Evolutionary conservation across 345 rosid genomes (phyloP).

Genomic region (Salix suchowensis): DNA sequence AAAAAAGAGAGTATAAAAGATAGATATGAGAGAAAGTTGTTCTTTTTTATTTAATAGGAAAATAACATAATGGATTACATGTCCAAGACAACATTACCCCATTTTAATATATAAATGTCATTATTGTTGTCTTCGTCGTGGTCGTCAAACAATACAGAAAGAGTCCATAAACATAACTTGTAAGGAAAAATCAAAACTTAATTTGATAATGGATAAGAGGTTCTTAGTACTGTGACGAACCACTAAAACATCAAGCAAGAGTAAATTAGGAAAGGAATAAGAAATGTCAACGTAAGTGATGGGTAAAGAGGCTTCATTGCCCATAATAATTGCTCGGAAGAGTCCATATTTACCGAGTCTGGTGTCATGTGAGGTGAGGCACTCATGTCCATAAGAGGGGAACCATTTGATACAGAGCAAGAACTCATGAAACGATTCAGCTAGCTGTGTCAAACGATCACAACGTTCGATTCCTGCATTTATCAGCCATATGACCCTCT

Average conservation of each 20-base stretch:
- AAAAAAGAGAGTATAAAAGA: not conserved
- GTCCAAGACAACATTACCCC: not conserved
- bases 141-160: not conserved
- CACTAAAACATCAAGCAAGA: constrained; percentile 6
- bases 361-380: not conserved
- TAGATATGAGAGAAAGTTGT: constrained; percentile 3
- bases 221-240: constrained; percentile 2
- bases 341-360: not conserved
- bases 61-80: constrained; percentile 4
- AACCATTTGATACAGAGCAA: too few relatives aligned
- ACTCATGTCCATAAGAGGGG: not conserved
- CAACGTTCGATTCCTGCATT: not conserved
- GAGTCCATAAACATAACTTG: not conserved
- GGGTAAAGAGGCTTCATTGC: constrained; percentile 8
- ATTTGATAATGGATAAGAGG: constrained; percentile 15
- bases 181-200: not conserved
- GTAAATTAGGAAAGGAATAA: not conserved
- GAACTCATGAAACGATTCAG: too few relatives aligned
- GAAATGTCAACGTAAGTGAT: not conserved
- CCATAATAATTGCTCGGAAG: not conserved
- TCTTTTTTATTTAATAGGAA: not conserved
- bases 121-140: too few relatives aligned
- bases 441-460: not conserved
- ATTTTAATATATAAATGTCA: too few relatives aligned
- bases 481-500: constrained; percentile 1